Percentiles rank a stretch among this genome's conserved stretches.
phyloP scores from a whole-genome alignment of 2,329 filamentous ascomycete genomes.

The Calonectria honghensis region DNA sequence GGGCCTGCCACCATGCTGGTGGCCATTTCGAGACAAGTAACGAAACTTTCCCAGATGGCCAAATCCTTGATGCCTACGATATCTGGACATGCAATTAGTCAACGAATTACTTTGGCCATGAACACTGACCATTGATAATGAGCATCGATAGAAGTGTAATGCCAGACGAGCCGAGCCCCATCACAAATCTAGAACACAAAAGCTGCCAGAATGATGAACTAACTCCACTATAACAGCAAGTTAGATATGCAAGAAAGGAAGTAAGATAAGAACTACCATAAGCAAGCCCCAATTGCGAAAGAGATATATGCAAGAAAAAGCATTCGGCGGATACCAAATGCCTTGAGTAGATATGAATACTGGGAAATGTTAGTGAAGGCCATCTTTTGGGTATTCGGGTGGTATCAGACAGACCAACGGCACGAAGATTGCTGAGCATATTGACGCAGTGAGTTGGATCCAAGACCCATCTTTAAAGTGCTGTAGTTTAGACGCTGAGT shows the following conservation, averaged over 20 bases:
- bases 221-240: neutral
- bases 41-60: neutral
- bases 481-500: neutral
- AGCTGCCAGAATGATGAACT: neutral
- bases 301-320: neutral
- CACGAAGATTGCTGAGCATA: neutral
- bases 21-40: neutral
- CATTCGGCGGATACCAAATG: neutral
- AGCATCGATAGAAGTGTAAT: neutral
- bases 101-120: neutral
- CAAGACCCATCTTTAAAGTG: neutral
- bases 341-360: neutral
- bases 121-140: neutral
- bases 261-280: neutral
- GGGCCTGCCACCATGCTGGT: neutral
- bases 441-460: neutral
- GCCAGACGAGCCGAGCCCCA: neutral
- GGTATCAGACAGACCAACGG: neutral
- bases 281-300: neutral
- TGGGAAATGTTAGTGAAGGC: neutral
- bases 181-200: neutral
- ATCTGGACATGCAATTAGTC: neutral
- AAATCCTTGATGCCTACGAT: neutral
- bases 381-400: neutral
- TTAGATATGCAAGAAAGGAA: neutral